A percentile compares a stretch with the other conserved stretches of the same genome.
Evolutionary conservation across 306 rosid species (phyloP).

Genomic region (Lathyrus sativus): DNA sequence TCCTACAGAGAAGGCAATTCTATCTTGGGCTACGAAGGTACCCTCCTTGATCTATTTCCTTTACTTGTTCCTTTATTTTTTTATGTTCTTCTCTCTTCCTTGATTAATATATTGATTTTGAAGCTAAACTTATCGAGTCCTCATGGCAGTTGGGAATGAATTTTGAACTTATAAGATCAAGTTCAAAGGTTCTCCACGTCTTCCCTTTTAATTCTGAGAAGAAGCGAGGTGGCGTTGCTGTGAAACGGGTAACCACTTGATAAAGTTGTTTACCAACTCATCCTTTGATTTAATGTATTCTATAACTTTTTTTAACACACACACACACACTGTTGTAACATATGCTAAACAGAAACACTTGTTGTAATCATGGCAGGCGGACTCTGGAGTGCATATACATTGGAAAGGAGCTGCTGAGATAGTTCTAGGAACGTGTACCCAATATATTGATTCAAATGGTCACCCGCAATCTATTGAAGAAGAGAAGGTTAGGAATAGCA

Average conservation of each 20-base stretch:
- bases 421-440: slow-evolving; percentile 67
- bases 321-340: too few relatives aligned
- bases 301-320: too few relatives aligned
- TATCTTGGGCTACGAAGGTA: slow-evolving; percentile 89
- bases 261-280: slow-evolving; percentile 30
- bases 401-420: slow-evolving; percentile 99
- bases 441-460: slow-evolving; percentile 74
- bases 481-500: slow-evolving; percentile 62
- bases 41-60: background rate
- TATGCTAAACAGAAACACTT: slow-evolving; percentile 19
- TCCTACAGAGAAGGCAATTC: slow-evolving; percentile 97
- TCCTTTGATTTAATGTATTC: slow-evolving; percentile 23
- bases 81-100: slow-evolving; percentile 14
- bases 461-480: slow-evolving; percentile 55
- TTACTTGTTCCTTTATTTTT: background rate
- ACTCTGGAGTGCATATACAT: slow-evolving; percentile 73
- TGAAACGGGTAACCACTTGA: slow-evolving; percentile 62
- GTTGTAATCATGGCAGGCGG: slow-evolving; percentile 49
- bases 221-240: slow-evolving; percentile 91
- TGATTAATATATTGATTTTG: slow-evolving; percentile 28
- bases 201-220: slow-evolving; percentile 97
- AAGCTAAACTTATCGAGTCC: slow-evolving; percentile 37
- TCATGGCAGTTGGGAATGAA: slow-evolving; percentile 84
- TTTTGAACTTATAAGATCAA: slow-evolving; percentile 67
- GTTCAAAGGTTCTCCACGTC: slow-evolving; percentile 70